These are phyloP conservation scores for Pythium chondricola DNA, from an alignment of 352 stramenopile genomes.

Conservation along the genomic window DNA sequence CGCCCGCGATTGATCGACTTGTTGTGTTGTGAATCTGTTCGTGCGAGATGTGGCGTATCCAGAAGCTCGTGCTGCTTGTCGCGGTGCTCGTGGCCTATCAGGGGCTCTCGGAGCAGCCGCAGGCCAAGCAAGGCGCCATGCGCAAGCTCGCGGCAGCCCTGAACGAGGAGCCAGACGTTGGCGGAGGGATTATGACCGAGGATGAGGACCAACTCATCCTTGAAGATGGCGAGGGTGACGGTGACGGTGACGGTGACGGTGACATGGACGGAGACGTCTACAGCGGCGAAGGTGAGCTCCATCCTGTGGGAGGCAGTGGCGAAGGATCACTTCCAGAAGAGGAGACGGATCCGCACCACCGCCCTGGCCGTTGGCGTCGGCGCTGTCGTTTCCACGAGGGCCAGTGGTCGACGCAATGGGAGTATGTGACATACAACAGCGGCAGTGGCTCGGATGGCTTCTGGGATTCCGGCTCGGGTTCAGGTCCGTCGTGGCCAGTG, in stretches of 20 bases:
- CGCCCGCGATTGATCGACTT: no score
- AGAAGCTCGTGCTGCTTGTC: conserved; percentile 5
- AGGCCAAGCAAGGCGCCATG: neutral
- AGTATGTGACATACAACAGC: neutral
- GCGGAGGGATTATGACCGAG: neutral
- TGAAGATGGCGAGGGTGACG: neutral
- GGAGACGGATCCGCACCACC: no score
- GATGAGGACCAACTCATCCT: neutral
- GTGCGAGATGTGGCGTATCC: conserved; percentile 6
- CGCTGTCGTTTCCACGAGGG: no score
- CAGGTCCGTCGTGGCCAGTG: neutral
- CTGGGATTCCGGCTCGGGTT: neutral
- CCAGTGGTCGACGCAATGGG: no score
- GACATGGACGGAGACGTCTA: neutral
- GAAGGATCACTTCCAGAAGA: no score
- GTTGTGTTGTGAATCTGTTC: no score
- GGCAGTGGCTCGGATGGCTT: neutral
- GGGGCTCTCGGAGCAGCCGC: conserved; percentile 1
- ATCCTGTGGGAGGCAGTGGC: no score
- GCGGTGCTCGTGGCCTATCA: conserved; percentile 6
- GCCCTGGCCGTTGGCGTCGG: no score
- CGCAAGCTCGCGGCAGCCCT: neutral
- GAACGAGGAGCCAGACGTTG: conserved; percentile 1
- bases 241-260: neutral
- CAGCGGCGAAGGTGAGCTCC: no score